Base-by-base conservation (phyloP, 192 early-diverging fungal genomes). In the Geranomyces michiganensis region DNA sequence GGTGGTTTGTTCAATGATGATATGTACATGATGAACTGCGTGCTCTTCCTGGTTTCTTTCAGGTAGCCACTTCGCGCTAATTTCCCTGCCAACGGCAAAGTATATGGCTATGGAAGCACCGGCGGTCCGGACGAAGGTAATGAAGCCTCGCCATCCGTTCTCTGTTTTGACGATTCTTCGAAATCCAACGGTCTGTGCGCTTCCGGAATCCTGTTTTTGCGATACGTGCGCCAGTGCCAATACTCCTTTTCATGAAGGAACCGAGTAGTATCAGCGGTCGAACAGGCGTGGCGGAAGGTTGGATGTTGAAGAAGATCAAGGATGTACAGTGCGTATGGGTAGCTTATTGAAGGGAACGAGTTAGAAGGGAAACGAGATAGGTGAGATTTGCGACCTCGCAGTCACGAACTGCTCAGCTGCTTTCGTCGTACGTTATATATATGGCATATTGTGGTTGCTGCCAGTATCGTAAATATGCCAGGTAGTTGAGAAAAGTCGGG, bases 391-490 rank as follows among this genome's bases (percentile, higher is more conserved):
- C 27, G 27, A 56, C 47, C 51, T 17, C 7, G 51, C 59, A 24
- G 32, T 24, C 30, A 12, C 8, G 43, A 12, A 56, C 30, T 1
- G 15, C 24, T 22, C n/a, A 45, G 56, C 47, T 48, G 27, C 24
- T 79, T 72, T 3, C 36, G n/a, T 41, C 36, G 3, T 88, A 92
- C 84, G 92, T 84, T 63, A 98, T 88, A 70, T 90, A 94, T 73
- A 92, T 90, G 19, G 94, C 92, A 78, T 98, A 98, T 80, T 94
- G 86, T 9, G 93, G 94, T 58, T 85, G 76, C 74, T 91, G 82
- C 88, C 93, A 98, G 80, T 96, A 98, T 67, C 87, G 85, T 14
- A 98, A 83, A 70, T 98, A 98, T 45, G 92, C 85, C 22, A 98
- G 74, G 69, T 96, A 98, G 72, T 92, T 91, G 32, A 96, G 74